phyloP scores from a whole-genome alignment of 257 asterid species.

The Solanum medicagineum region DNA sequence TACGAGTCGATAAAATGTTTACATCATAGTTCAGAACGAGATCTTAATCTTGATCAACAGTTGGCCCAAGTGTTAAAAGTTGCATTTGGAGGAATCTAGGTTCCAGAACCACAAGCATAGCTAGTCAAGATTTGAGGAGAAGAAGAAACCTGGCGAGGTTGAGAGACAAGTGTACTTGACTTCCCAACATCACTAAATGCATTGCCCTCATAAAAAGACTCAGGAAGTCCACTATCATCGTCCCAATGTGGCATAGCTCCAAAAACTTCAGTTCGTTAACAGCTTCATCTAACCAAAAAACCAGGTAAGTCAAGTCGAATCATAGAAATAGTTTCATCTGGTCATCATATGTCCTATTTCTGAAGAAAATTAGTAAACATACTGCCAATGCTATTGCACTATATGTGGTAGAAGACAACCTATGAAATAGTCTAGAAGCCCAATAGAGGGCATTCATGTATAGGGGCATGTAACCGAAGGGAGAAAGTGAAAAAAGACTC shows the following conservation, averaged over 20 bases:
- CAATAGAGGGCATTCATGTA: neutral
- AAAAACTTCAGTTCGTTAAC: constrained; percentile 28
- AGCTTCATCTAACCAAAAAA: constrained; percentile 34
- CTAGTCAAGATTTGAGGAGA: neutral
- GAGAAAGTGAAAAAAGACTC: no score
- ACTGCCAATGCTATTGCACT: neutral
- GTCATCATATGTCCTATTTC: neutral
- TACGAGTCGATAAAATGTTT: neutral
- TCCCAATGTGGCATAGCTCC: constrained; percentile 59
- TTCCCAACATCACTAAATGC: constrained; percentile 49
- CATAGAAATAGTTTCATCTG: neutral
- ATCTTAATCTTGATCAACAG: neutral
- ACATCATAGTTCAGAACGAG: neutral
- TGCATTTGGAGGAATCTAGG: neutral
- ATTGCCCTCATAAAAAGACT: constrained; percentile 41
- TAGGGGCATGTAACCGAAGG: neutral
- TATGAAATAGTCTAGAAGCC: neutral
- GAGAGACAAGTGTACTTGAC: constrained; percentile 58
- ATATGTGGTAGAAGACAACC: neutral
- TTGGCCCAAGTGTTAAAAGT: neutral
- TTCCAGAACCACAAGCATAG: neutral
- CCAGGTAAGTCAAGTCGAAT: neutral
- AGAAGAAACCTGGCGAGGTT: constrained; percentile 79
- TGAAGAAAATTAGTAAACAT: neutral
- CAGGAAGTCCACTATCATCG: constrained; percentile 46